Evolutionary conservation across 2,329 filamentous ascomycete species (phyloP).

Genomic region (Trichoderma semiorbis): DNA sequence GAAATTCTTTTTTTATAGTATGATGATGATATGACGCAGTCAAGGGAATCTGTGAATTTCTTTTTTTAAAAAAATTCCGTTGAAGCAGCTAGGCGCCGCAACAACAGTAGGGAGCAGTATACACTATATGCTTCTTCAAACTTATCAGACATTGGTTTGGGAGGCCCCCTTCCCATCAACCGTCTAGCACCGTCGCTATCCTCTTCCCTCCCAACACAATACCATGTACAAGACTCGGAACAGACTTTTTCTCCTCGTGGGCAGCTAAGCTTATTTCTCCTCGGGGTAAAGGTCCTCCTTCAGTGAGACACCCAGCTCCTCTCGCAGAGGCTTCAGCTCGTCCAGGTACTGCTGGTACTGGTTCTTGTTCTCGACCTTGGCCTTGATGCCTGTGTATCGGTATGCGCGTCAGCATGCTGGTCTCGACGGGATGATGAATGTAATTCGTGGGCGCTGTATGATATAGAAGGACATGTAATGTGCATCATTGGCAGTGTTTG

Average conservation of each 20-base stretch:
- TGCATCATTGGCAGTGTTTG: not conserved
- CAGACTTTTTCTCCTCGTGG: not conserved
- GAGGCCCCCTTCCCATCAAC: slow-evolving; percentile 24
- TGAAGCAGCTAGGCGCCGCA: not conserved
- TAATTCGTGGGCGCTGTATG: not conserved
- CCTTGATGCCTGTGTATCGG: slow-evolving; percentile 77
- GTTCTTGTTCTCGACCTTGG: slow-evolving; percentile 97
- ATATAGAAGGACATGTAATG: not conserved
- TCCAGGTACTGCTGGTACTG: slow-evolving; percentile 97
- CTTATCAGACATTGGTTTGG: slow-evolving; percentile 31
- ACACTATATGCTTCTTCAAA: slow-evolving; percentile 25
- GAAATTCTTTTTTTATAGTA: not conserved
- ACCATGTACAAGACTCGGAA: slow-evolving; percentile 38
- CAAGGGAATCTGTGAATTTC: not conserved
- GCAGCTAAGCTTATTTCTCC: slow-evolving; percentile 38
- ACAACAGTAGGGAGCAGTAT: slow-evolving; percentile 12
- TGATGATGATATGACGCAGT: not conserved
- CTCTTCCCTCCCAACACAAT: slow-evolving; percentile 24
- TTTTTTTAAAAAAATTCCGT: slow-evolving; percentile 3
- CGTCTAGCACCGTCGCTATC: slow-evolving; percentile 28
- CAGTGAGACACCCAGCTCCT: slow-evolving; percentile 86
- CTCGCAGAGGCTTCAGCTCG: slow-evolving; percentile 86
- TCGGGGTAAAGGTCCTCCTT: slow-evolving; percentile 92
- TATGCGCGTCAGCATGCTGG: not conserved
- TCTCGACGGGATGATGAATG: not conserved